Base-by-base conservation (phyloP, 2,329 filamentous ascomycete genomes). In the Cladosporium sp. region DNA sequence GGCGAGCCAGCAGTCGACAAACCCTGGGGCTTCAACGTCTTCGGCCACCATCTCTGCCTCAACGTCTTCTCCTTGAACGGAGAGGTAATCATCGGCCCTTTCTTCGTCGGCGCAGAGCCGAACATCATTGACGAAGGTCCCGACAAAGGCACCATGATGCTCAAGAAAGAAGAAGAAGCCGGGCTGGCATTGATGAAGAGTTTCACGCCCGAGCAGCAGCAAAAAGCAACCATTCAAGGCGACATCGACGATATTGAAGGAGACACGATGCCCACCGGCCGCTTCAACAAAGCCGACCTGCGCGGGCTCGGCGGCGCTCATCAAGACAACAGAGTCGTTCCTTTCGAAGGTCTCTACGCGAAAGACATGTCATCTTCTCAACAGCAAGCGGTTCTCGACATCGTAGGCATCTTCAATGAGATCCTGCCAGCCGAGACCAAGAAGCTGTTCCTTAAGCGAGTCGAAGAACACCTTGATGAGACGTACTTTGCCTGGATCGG, bases 401-500 rank as follows among this genome's bases (percentile, higher is more conserved):
- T 91, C 39, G 73, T 87, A 25, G 69, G 79, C 28, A 79, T 88
- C 60, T 91, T 87, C 66, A 76, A 89, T 3, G 74, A 88, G 0
- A 90, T 89, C 61, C 79, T 90, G 0, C 88, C 88, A 0, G 66
- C 72, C 0, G 68, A 68, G 8, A 80, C 87, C 0, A 78, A 85
- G 3, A 69, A 77, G 49, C 67, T 82, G 3, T 82, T 83, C 25
- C 69, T 90, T 1, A 72, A 75, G 0, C 78, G 85, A 28, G 77
- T 86, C 40, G 77, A 79, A 57, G 67, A 70, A 2, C 80, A 82
- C 70, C 83, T 87, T 57, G 66, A 74, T 20, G 86, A 92, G 75
- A 92, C 88, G 5, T 88, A 89, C 67, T 92, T 90, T 68, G 83
- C 82, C 66, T 92, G 89, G 88, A 90, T 92, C 59, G 89, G 89